Conservation (phyloP, 2,329 filamentous ascomycete genomes). For the Atkinsonella texensis region DNA sequence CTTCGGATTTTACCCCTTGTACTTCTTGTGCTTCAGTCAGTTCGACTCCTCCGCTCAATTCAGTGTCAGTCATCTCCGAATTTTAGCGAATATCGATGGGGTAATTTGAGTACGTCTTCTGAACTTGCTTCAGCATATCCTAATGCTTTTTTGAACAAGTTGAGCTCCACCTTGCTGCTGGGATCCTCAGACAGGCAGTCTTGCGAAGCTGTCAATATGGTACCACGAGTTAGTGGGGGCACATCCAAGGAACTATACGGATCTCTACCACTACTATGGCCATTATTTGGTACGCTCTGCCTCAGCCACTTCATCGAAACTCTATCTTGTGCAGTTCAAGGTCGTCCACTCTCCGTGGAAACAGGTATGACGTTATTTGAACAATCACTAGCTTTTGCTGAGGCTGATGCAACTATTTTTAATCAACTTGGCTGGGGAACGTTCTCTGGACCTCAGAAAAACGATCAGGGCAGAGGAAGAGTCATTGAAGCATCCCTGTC, state of each 20-base stretch:
- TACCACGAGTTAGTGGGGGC: slow-evolving; percentile 38
- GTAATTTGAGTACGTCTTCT: slow-evolving; percentile 50
- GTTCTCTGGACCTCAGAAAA: slow-evolving; percentile 38
- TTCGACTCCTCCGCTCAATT: slow-evolving; percentile 66
- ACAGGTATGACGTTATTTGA: slow-evolving; percentile 96
- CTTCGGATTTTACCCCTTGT: slow-evolving; percentile 61
- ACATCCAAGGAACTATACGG: slow-evolving; percentile 48
- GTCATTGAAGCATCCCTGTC: slow-evolving; percentile 26
- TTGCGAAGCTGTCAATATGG: slow-evolving; percentile 65
- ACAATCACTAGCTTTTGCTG: slow-evolving; percentile 88
- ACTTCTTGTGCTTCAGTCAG: slow-evolving; percentile 56
- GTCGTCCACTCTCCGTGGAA: slow-evolving; percentile 66
- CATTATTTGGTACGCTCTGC: slow-evolving; percentile 57
- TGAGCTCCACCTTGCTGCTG: slow-evolving; percentile 61
- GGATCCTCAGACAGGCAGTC: slow-evolving; percentile 64
- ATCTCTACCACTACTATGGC: slow-evolving; percentile 67
- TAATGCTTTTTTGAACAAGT: slow-evolving; percentile 56
- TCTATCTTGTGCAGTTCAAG: slow-evolving; percentile 76
- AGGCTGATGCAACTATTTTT: slow-evolving; percentile 80
- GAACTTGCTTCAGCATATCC: slow-evolving; percentile 59
- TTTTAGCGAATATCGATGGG: slow-evolving; percentile 59
- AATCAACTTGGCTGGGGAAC: slow-evolving; percentile 64
- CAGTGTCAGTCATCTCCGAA: slow-evolving; percentile 80
- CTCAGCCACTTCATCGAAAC: slow-evolving; percentile 83
- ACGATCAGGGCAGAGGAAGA: slow-evolving; percentile 15